phyloP scores from a whole-genome alignment of 1,284 basidiomycete genomes.

The Ceratobasidium sp. region DNA sequence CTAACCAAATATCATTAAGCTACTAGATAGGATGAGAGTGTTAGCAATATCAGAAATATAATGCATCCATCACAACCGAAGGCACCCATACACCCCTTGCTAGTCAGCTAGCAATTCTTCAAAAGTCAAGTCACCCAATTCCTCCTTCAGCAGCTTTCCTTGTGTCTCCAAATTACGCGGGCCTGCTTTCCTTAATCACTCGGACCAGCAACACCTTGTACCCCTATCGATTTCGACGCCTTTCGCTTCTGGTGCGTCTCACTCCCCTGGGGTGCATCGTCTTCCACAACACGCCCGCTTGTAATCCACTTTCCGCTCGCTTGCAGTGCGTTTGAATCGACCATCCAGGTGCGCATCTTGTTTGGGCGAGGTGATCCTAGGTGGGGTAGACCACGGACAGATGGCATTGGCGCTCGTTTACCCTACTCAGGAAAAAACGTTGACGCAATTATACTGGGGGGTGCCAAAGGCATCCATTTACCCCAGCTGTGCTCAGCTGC shows the following conservation, averaged over 20 bases:
- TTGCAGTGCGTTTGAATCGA: too few relatives aligned
- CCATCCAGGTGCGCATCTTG: too few relatives aligned
- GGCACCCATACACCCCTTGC: neutral
- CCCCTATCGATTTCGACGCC: neutral
- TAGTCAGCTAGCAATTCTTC: neutral
- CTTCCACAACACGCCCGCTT: neutral
- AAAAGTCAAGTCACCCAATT: neutral
- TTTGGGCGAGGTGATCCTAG: too few relatives aligned
- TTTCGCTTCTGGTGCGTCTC: neutral
- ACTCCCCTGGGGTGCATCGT: neutral
- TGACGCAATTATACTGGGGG: too few relatives aligned
- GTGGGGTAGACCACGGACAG: too few relatives aligned
- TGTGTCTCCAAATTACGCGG: neutral
- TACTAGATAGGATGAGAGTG: neutral
- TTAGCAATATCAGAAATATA: too few relatives aligned
- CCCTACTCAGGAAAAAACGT: too few relatives aligned
- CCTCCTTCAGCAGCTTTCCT: neutral
- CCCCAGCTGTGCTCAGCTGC: too few relatives aligned
- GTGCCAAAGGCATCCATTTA: too few relatives aligned
- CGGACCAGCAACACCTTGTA: neutral
- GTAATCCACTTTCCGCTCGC: too few relatives aligned
- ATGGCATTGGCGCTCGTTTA: too few relatives aligned
- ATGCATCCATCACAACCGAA: neutral
- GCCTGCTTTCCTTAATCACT: conserved; percentile 7
- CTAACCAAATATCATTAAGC: neutral